Evolutionary conservation across 2,329 filamentous ascomycete genomes (phyloP).

Genomic region (Lachnum nothofagi): DNA sequence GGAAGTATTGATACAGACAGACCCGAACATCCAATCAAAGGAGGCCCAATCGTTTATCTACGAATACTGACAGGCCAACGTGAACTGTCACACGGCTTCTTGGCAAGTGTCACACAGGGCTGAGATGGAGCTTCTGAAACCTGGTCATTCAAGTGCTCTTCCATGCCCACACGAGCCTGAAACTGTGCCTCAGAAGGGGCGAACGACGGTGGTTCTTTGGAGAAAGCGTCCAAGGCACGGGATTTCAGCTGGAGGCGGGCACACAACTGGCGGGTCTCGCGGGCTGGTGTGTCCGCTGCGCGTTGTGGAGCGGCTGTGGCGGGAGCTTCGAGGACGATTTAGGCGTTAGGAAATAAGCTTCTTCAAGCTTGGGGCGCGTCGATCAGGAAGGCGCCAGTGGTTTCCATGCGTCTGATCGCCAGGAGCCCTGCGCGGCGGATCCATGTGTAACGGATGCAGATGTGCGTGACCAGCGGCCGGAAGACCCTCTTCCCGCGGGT

Average conservation of each 20-base stretch:
- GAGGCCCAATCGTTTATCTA: too few species aligned
- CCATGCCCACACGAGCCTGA: neutral
- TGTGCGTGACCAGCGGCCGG: neutral
- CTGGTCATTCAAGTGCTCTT: neutral
- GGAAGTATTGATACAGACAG: too few species aligned
- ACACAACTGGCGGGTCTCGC: too few species aligned
- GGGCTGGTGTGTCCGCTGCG: too few species aligned
- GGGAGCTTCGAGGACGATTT: neutral
- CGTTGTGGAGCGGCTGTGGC: neutral
- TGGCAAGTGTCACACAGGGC: neutral
- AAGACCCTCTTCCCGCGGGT: too few species aligned
- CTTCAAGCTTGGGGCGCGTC: conserved; percentile 1
- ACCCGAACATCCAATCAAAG: too few species aligned
- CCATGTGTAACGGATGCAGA: neutral
- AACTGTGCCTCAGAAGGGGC: neutral
- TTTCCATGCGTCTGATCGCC: neutral
- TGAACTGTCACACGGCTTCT: neutral
- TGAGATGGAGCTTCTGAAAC: conserved; percentile 4
- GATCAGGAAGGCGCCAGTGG: conserved; percentile 1
- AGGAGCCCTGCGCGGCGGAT: neutral
- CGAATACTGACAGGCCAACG: too few species aligned
- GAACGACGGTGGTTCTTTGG: neutral
- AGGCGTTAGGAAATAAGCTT: neutral
- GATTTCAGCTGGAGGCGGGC: too few species aligned
- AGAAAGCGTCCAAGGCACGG: too few species aligned